A percentile compares a stretch with the other conserved stretches of the same genome.
phyloP scores from a whole-genome alignment of 2,329 filamentous ascomycete genomes.

The Capronia epimyces region DNA sequence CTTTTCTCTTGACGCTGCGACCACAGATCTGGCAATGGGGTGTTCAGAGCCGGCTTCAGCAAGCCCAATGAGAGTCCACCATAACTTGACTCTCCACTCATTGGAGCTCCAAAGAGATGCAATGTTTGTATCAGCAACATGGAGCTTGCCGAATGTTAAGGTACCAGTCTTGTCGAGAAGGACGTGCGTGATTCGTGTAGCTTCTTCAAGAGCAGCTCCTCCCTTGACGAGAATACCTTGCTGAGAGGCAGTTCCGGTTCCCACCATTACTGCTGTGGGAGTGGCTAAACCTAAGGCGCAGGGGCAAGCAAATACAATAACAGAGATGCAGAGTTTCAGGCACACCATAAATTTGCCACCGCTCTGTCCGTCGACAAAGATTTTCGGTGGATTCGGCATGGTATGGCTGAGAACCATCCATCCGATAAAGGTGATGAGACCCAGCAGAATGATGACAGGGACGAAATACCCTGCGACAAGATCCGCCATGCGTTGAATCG shows the following conservation, averaged over 20 bases:
- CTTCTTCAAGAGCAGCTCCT: slow-evolving; percentile 82
- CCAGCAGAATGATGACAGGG: slow-evolving; percentile 78
- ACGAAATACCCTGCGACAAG: slow-evolving; percentile 90
- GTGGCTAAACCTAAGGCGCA: slow-evolving; percentile 94
- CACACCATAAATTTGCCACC: slow-evolving; percentile 96
- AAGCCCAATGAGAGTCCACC: slow-evolving; percentile 96
- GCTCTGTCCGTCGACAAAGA: slow-evolving; percentile 73
- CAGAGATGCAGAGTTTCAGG: slow-evolving; percentile 93
- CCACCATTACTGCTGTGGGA: slow-evolving; percentile 97
- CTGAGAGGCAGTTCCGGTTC: slow-evolving; percentile 92
- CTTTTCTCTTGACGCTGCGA: slow-evolving; percentile 67
- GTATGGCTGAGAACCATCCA: slow-evolving; percentile 96
- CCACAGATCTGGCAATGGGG: slow-evolving; percentile 84
- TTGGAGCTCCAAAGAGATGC: slow-evolving; percentile 63
- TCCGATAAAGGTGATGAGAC: slow-evolving; percentile 73
- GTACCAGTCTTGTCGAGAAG: slow-evolving; percentile 96
- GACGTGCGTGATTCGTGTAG: slow-evolving; percentile 82
- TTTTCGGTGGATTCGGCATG: slow-evolving; percentile 73
- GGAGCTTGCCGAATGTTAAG: slow-evolving; percentile 92
- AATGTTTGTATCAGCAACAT: slow-evolving; percentile 67
- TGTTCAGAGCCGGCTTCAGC: slow-evolving; percentile 95
- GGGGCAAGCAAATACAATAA: slow-evolving; percentile 96
- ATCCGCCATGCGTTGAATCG: slow-evolving; percentile 90
- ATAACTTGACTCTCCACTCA: slow-evolving; percentile 65
- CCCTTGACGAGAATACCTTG: slow-evolving; percentile 98